A percentile compares a stretch with the other conserved stretches of the same genome.
Conservation (phyloP, 2,329 filamentous ascomycete species). For the Berkeleyomyces rouxiae region DNA sequence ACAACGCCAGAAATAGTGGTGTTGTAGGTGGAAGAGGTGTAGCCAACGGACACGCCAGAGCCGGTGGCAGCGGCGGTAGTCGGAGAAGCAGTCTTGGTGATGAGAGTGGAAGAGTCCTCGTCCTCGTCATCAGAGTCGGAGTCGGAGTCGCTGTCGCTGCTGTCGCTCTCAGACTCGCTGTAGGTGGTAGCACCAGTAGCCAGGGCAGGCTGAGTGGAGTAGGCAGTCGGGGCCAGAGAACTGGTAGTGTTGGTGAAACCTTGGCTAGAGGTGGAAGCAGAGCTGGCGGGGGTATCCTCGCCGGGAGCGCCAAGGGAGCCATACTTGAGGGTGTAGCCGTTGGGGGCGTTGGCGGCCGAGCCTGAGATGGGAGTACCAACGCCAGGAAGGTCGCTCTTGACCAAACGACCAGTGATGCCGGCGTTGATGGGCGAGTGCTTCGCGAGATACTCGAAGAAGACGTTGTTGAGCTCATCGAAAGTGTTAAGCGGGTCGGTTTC, state of each 20-base stretch:
- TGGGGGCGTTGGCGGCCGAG: background rate
- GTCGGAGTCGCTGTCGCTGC: background rate
- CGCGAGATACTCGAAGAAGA: conserved; percentile 34
- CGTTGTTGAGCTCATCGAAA: conserved; percentile 37
- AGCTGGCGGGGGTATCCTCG: background rate
- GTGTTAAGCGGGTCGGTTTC: conserved; percentile 20
- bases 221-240: background rate
- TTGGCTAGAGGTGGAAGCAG: background rate
- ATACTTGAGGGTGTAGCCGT: too few relatives aligned
- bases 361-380: background rate
- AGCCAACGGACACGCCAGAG: background rate
- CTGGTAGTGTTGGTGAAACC: background rate
- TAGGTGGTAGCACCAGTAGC: background rate
- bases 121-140: background rate
- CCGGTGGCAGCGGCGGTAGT: background rate
- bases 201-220: background rate
- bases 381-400: background rate
- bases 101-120: background rate
- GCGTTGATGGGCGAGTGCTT: conserved; percentile 32
- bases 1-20: background rate
- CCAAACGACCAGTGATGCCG: conserved; percentile 31
- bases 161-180: background rate
- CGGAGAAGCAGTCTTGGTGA: background rate
- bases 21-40: background rate
- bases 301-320: background rate